Conservation (phyloP, 371 early-diverging fungal genomes). For the Fennellomyces sp. region DNA sequence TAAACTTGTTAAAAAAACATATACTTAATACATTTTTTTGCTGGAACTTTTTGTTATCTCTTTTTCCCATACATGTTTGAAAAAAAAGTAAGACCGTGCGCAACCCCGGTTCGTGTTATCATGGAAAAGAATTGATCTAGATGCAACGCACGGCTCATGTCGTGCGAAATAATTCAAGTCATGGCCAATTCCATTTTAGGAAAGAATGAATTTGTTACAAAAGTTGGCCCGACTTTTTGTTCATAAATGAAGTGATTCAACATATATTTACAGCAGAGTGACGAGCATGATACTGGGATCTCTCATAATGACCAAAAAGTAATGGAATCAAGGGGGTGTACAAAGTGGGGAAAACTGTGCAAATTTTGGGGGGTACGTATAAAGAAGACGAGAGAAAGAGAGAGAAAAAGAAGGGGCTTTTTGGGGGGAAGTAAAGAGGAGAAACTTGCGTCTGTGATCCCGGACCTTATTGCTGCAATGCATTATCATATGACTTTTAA, state of each 20-base stretch:
- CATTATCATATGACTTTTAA: not conserved
- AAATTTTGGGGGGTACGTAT: not conserved
- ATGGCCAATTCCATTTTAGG: slow-evolving; percentile 8
- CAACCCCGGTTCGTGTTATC: not conserved
- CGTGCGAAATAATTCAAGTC: no score
- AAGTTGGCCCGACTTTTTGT: no score
- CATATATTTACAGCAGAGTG: not conserved
- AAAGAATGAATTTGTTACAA: slow-evolving; percentile 2
- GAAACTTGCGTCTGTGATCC: slow-evolving; percentile 4
- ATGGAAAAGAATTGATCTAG: not conserved
- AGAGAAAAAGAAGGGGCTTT: not conserved
- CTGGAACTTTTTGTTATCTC: not conserved
- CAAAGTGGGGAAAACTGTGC: no score
- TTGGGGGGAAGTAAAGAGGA: not conserved
- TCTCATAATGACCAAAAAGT: no score
- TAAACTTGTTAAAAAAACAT: no score
- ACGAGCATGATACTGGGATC: not conserved
- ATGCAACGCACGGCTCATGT: not conserved
- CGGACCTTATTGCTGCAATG: not conserved
- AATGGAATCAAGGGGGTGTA: no score
- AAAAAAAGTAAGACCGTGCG: slow-evolving; percentile 6
- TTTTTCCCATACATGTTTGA: not conserved
- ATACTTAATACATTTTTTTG: not conserved
- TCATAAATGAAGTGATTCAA: no score
- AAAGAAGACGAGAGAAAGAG: not conserved